Conservation (phyloP, 2,329 filamentous ascomycete genomes). For the Colletotrichum tropicale region DNA sequence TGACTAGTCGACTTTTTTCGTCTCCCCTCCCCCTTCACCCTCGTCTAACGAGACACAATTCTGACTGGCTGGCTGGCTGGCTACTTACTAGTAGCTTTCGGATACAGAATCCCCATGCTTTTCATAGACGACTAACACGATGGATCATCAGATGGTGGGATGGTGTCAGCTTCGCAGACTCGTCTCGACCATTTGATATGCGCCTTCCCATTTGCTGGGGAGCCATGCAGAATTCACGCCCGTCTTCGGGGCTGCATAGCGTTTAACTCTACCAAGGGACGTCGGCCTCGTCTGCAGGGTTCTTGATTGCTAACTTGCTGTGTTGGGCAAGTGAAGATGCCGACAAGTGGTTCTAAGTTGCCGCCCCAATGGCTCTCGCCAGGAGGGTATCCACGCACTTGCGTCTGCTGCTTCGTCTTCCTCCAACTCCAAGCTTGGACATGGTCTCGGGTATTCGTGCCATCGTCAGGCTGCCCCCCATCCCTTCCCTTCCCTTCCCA, state of each 20-base stretch:
- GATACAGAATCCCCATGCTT: background rate
- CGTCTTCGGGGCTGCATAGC: background rate
- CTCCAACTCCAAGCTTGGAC: background rate
- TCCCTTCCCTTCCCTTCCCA: background rate
- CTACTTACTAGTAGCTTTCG: background rate
- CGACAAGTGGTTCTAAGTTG: background rate
- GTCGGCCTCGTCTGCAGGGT: background rate
- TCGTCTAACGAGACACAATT: background rate
- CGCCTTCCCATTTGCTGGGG: background rate
- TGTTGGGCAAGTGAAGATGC: background rate
- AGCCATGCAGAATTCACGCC: background rate
- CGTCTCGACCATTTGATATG: background rate
- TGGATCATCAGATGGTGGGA: background rate
- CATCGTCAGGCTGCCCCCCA: background rate
- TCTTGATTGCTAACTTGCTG: background rate
- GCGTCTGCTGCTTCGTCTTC: background rate
- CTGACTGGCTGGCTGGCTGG: background rate
- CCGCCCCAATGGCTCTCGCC: background rate
- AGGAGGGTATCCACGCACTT: background rate
- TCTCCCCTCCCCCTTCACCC: background rate
- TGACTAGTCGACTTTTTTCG: background rate
- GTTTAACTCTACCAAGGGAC: background rate
- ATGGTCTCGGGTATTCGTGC: background rate
- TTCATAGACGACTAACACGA: background rate
- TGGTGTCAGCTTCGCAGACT: background rate